Evolutionary conservation across 2,329 filamentous ascomycete species (phyloP).

Genomic region (Arthrinium phaeospermum): DNA sequence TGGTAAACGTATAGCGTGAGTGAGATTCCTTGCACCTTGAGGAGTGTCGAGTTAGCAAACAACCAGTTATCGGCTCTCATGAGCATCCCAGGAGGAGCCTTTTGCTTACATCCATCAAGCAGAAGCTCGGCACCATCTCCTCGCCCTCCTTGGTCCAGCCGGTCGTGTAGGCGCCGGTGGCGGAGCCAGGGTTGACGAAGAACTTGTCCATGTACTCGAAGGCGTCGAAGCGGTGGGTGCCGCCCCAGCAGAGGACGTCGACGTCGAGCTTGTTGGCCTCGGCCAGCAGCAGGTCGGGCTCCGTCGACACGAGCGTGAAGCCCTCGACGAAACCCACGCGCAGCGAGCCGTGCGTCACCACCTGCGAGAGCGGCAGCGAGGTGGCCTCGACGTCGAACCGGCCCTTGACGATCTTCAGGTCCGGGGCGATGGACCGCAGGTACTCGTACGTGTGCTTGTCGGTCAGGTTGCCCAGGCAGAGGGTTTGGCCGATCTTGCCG

Average conservation of each 20-base stretch:
- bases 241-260: constrained; percentile 72
- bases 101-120: constrained; percentile 90
- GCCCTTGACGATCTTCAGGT: constrained; percentile 73
- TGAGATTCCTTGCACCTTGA: constrained; percentile 91
- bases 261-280: constrained; percentile 73
- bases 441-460: constrained; percentile 83
- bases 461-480: constrained; percentile 81
- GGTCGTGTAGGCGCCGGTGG: constrained; percentile 66
- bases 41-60: constrained; percentile 9
- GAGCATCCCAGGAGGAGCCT: no score
- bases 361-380: constrained; percentile 67
- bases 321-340: constrained; percentile 72
- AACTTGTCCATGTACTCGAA: constrained; percentile 79
- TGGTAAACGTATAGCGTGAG: constrained; percentile 95
- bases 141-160: constrained; percentile 65
- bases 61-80: background rate
- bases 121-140: constrained; percentile 88
- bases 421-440: constrained; percentile 74
- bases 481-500: constrained; percentile 81
- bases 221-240: constrained; percentile 71
- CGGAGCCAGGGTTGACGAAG: constrained; percentile 72
- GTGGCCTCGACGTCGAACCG: constrained; percentile 71
- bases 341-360: constrained; percentile 69
- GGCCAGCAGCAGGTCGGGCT: constrained; percentile 69
- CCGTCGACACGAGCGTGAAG: constrained; percentile 70